Percentiles rank a stretch among this genome's conserved stretches.
Evolutionary conservation across 2,329 filamentous ascomycete species (phyloP).

Genomic region (Fusarium sp.): DNA sequence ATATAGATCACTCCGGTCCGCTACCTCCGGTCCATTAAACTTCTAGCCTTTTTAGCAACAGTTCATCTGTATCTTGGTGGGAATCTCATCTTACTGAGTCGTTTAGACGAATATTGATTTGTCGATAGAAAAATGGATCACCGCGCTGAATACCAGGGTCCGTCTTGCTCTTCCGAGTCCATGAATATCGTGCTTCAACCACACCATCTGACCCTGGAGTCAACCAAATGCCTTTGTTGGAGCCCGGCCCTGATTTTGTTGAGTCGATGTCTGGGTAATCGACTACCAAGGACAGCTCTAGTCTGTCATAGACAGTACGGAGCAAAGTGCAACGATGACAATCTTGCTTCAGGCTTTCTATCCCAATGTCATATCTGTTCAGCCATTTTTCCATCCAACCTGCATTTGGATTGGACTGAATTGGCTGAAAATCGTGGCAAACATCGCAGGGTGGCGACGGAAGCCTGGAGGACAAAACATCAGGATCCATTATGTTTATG

Average conservation of each 20-base stretch:
- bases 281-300: neutral
- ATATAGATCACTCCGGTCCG: neutral
- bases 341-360: neutral
- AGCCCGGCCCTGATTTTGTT: neutral
- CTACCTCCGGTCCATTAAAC: too few relatives aligned
- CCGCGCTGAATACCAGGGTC: neutral
- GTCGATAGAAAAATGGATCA: too few relatives aligned
- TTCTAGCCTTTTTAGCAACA: too few relatives aligned
- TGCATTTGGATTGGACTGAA: neutral
- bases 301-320: neutral
- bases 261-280: neutral
- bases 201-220: neutral
- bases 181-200: neutral
- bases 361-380: neutral
- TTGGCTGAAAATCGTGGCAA: conserved; percentile 7
- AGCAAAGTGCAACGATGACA: conserved; percentile 6
- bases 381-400: neutral
- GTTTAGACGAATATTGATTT: too few relatives aligned
- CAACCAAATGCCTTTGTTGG: neutral
- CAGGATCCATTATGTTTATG: too few relatives aligned
- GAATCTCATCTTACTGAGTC: too few relatives aligned
- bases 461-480: too few relatives aligned
- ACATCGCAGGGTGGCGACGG: neutral
- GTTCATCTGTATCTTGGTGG: too few relatives aligned
- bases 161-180: neutral